These are phyloP conservation scores for Lentinus brumalis DNA, from an alignment of 768 basidiomycete species.

Conservation along the genomic window DNA sequence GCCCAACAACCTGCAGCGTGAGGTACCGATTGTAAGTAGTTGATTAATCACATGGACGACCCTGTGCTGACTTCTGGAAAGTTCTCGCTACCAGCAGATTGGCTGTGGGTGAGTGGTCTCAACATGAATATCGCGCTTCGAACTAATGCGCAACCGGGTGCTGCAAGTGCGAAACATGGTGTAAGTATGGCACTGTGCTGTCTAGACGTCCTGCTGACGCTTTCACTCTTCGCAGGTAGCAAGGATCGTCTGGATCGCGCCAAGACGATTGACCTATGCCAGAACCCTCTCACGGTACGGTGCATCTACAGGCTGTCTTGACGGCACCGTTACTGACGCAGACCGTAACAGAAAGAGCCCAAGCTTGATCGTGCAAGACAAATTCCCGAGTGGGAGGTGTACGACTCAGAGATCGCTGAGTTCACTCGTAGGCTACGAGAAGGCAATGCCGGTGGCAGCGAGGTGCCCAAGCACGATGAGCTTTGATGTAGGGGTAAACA, in stretches of 20 bases:
- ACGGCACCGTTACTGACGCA: neutral
- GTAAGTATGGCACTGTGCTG: constrained; percentile 45
- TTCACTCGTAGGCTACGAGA: constrained; percentile 65
- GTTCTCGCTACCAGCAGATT: constrained; percentile 89
- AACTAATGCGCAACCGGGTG: neutral
- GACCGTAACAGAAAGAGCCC: constrained; percentile 81
- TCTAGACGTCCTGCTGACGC: neutral
- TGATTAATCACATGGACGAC: neutral
- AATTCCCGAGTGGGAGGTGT: constrained; percentile 97
- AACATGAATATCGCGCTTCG: neutral
- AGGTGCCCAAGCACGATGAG: neutral
- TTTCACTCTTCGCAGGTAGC: constrained; percentile 51
- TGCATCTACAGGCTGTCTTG: neutral
- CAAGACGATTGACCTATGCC: constrained; percentile 94
- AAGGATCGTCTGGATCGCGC: constrained; percentile 79
- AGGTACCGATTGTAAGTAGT: constrained; percentile 86
- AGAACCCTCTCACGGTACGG: constrained; percentile 90
- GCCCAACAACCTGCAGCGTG: constrained; percentile 90
- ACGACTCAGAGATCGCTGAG: constrained; percentile 86
- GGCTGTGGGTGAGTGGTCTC: constrained; percentile 81
- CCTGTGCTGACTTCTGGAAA: constrained; percentile 31
- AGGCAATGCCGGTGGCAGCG: neutral
- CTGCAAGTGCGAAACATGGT: constrained; percentile 95
- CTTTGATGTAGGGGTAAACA: neutral
- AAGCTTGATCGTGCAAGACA: constrained; percentile 91